Conservation (phyloP, 2,329 filamentous ascomycete genomes). For the Talaromyces sp. region DNA sequence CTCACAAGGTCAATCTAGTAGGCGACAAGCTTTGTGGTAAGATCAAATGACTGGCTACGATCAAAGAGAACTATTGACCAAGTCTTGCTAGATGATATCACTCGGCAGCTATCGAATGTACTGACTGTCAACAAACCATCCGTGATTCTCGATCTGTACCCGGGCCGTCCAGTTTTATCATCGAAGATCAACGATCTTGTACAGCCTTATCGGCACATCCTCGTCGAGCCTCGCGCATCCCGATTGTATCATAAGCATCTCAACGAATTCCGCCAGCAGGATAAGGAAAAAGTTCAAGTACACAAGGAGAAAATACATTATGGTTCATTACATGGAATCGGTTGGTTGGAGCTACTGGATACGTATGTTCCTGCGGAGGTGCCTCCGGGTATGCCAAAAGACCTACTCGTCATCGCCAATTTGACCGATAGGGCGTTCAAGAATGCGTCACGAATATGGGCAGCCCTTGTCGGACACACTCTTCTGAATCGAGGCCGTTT, state of each 20-base stretch:
- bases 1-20: conserved; percentile 27
- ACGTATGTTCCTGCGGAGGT: conserved; percentile 34
- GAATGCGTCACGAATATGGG: conserved; percentile 55
- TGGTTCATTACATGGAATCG: conserved; percentile 27
- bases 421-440: conserved; percentile 46
- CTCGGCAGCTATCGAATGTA: conserved; percentile 67
- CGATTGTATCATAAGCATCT: conserved; percentile 61
- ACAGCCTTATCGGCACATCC: conserved; percentile 75
- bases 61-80: neutral
- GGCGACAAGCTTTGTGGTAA: conserved; percentile 38
- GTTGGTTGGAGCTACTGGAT: conserved; percentile 43
- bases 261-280: conserved; percentile 54
- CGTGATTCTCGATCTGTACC: conserved; percentile 84
- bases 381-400: conserved; percentile 53
- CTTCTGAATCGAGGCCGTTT: conserved; percentile 64
- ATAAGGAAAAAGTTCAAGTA: conserved; percentile 45
- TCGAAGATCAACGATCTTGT: conserved; percentile 70
- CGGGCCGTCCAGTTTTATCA: conserved; percentile 77
- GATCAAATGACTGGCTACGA: conserved; percentile 14
- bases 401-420: conserved; percentile 73
- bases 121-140: conserved; percentile 71
- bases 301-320: conserved; percentile 27
- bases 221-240: conserved; percentile 69
- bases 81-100: conserved; percentile 57
- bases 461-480: conserved; percentile 55